Percentiles rank a stretch among this genome's conserved stretches.
Evolutionary conservation across 2,329 filamentous ascomycete species (phyloP).

Genomic region (Apiospora arundinis): DNA sequence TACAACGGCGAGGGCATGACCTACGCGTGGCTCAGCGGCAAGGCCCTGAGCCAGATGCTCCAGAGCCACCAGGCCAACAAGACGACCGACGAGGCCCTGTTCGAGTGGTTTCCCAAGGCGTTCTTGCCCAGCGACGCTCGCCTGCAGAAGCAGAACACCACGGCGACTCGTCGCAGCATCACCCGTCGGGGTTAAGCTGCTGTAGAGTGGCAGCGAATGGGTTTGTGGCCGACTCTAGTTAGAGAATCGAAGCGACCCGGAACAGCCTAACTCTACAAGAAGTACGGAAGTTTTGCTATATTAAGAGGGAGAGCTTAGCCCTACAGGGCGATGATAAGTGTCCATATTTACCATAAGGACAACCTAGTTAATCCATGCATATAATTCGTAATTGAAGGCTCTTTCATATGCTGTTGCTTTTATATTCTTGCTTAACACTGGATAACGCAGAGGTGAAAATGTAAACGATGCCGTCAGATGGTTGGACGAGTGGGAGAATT

Average conservation of each 20-base stretch:
- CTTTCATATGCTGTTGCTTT: too few species aligned
- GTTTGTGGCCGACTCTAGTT: too few species aligned
- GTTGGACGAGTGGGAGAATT: not conserved
- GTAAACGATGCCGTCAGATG: not conserved
- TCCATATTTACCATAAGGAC: too few species aligned
- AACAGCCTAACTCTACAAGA: too few species aligned
- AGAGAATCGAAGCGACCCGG: too few species aligned
- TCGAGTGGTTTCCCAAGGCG: not conserved
- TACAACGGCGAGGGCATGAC: constrained; percentile 61
- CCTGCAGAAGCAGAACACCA: not conserved
- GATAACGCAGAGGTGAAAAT: too few species aligned
- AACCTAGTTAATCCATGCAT: too few species aligned
- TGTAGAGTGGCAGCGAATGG: not conserved
- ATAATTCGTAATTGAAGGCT: too few species aligned
- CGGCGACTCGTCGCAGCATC: not conserved
- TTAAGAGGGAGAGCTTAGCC: too few species aligned
- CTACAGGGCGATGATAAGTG: too few species aligned
- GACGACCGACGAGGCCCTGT: not conserved
- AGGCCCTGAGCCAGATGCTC: constrained; percentile 47
- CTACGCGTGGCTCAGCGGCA: constrained; percentile 58
- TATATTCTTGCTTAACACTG: too few species aligned
- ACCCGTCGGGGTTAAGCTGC: not conserved
- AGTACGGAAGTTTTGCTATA: too few species aligned
- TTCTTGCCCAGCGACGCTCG: not conserved
- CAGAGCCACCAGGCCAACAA: not conserved